phyloP scores from a whole-genome alignment of 2,329 filamentous ascomycete genomes.

The Fusarium virguliforme region DNA sequence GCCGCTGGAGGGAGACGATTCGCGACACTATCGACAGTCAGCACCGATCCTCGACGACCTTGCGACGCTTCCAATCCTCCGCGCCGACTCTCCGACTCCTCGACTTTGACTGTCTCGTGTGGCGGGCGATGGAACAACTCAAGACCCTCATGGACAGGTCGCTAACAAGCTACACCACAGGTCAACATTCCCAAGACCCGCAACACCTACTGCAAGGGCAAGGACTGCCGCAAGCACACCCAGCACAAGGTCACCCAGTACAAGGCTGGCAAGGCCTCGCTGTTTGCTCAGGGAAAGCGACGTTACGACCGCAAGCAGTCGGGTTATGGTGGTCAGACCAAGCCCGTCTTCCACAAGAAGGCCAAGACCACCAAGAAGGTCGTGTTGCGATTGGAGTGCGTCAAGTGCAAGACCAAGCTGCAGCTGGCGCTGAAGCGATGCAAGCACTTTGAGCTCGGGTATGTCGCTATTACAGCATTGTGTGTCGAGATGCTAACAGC shows the following conservation, averaged over 20 bases:
- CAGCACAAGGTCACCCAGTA: slow-evolving; percentile 96
- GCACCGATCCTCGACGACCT: slow-evolving; percentile 40
- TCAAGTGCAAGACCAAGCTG: slow-evolving; percentile 97
- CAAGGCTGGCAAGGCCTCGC: slow-evolving; percentile 96
- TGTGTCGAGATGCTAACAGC: slow-evolving; percentile 59
- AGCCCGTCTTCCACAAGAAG: slow-evolving; percentile 99
- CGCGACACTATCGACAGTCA: slow-evolving; percentile 38
- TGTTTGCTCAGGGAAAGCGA: slow-evolving; percentile 99
- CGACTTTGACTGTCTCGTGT: slow-evolving; percentile 46
- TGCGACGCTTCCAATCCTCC: slow-evolving; percentile 1
- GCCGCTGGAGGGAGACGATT: slow-evolving; percentile 41
- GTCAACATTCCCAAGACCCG: slow-evolving; percentile 99
- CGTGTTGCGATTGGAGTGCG: slow-evolving; percentile 98
- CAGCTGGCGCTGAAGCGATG: slow-evolving; percentile 99
- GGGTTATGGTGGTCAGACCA: slow-evolving; percentile 99
- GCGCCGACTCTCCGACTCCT: slow-evolving; percentile 18
- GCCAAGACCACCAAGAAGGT: slow-evolving; percentile 99
- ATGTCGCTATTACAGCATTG: slow-evolving; percentile 62
- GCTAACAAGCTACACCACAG: slow-evolving; percentile 65
- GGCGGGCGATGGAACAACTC: slow-evolving; percentile 25
- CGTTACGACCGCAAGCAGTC: slow-evolving; percentile 99
- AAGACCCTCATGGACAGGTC: slow-evolving; percentile 35
- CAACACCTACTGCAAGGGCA: slow-evolving; percentile 98
- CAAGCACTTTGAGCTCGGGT: slow-evolving; percentile 99
- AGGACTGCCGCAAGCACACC: slow-evolving; percentile 92